phyloP scores from a whole-genome alignment of 2,329 filamentous ascomycete genomes.

The Alternaria novae-zelandiae region DNA sequence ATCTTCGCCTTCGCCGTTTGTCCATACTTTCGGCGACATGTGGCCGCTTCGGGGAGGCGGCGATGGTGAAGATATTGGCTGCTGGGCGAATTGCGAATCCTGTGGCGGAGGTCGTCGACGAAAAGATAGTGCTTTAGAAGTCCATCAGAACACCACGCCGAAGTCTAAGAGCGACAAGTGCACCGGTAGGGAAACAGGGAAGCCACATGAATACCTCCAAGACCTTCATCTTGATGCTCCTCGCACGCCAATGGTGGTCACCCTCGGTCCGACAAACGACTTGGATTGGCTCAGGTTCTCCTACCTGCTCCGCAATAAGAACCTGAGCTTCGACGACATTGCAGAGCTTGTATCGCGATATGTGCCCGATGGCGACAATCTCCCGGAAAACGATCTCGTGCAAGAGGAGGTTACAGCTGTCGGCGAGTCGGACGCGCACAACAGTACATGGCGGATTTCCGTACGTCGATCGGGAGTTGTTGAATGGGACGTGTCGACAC shows the following conservation, averaged over 20 bases:
- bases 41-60: not conserved
- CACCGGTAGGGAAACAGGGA: not conserved
- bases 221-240: not conserved
- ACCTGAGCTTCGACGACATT: slow-evolving; percentile 6
- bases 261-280: not conserved
- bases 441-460: not conserved
- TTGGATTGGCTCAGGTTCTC: slow-evolving; percentile 3
- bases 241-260: not conserved
- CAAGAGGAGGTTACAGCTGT: not conserved
- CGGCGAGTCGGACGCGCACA: not conserved
- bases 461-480: not conserved
- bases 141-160: not conserved
- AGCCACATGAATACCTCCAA: not conserved
- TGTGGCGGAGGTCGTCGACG: not conserved
- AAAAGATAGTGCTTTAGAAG: slow-evolving; percentile 3
- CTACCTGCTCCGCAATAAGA: slow-evolving; percentile 1
- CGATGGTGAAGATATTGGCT: not conserved
- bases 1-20: not conserved
- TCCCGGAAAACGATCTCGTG: not conserved
- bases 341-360: not conserved
- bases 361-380: not conserved
- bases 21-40: not conserved
- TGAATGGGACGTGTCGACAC: not conserved
- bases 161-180: not conserved
- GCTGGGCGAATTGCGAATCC: not conserved